Evolutionary conservation across 306 rosid genomes (phyloP), one percentile per base, ranked within the genome.

Genomic region (Rubus parviflorus): DNA sequence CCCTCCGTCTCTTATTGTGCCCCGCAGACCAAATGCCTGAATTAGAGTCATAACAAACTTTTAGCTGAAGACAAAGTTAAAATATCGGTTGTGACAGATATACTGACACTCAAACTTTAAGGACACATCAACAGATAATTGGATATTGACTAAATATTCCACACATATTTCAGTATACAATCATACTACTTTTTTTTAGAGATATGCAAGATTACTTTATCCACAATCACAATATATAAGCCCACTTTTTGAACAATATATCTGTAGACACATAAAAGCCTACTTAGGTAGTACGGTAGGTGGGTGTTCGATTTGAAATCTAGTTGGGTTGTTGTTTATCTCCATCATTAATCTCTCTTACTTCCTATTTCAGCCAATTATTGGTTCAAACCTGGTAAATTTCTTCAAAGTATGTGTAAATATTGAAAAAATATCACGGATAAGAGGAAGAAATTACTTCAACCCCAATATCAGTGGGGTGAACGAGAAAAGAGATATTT

Each of bases 1-100:
- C 56, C 99, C 99, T 43, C 97, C 96, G 64, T 88, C 91, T 70
- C 62, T 83, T 75, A 95, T 92, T 48, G 84, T 86, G 72, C 99
- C 99, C 38, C 92, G 88, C 63, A 92, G 79, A 82, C 92, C 94
- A 62, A 84, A 78, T 72, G 84, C 97, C 99, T 95, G 89, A 78
- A 82, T 85, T 8, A 61, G 57, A 74, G 82, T 67, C 60, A 67
- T 1, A 60, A 57, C 69, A 57, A 79, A 60, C 64, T 83, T 47
- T 70, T 70, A 75, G 69, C 57, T 63, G 75, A 75, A 56, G 72
- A 74, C 9, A 19, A 38, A 30, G 25, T 40, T 16, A 65, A 65
- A 14, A 62, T 35, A 30, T 13, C 35, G 67, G n/a, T 30, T 42
- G 10, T 64, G 3, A 38, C 22, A 16, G 69, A 64, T 64, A 38